Percentiles rank a stretch among this genome's conserved stretches.
These are phyloP conservation scores for Carallia pectinifolia DNA, from an alignment of 345 rosid species.

Conservation along the genomic window DNA sequence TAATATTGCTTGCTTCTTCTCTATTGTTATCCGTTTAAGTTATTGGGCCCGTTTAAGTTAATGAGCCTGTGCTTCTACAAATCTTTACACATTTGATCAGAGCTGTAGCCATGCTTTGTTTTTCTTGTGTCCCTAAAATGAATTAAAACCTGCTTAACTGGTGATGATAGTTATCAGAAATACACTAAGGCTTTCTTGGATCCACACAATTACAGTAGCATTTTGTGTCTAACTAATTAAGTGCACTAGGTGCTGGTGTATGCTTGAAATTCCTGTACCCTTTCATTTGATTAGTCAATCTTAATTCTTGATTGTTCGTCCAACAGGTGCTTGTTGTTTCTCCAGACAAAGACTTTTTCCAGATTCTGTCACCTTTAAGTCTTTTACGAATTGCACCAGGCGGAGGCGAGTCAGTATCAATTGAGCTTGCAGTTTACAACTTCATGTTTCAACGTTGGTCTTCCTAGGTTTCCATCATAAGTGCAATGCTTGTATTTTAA, in stretches of 20 bases:
- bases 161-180: background rate
- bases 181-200: background rate
- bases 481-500: no score
- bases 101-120: no score
- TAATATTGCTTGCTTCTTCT: no score
- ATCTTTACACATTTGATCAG: no score
- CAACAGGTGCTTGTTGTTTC: constrained; percentile 91
- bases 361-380: constrained; percentile 90
- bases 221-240: background rate
- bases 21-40: no score
- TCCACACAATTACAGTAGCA: background rate
- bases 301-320: background rate
- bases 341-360: constrained; percentile 98
- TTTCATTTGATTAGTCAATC: background rate
- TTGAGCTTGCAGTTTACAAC: background rate
- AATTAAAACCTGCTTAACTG: no score
- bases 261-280: no score
- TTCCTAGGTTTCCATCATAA: background rate
- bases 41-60: no score
- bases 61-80: no score
- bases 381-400: constrained; percentile 89
- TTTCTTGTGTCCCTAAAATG: no score
- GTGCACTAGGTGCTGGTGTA: no score
- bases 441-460: background rate
- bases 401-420: constrained; percentile 69